These are phyloP conservation scores for Backusella psychrophila DNA, from an alignment of 192 early-diverging fungal species.

Conservation along the genomic window DNA sequence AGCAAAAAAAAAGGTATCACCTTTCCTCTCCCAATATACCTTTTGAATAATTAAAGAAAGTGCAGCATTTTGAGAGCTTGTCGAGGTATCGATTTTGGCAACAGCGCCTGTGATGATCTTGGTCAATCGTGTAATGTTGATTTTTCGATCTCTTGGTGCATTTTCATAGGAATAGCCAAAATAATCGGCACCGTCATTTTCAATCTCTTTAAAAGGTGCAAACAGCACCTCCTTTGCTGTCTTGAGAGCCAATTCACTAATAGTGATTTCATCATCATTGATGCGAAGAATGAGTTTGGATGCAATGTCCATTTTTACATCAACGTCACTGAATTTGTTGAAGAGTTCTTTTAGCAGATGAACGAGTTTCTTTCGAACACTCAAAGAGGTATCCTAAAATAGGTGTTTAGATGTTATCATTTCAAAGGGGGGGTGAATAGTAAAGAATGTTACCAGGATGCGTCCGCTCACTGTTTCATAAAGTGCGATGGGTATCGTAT, in stretches of 20 bases:
- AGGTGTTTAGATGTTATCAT: too few relatives aligned
- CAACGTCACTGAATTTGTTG: constrained; percentile 39
- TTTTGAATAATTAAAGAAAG: constrained; percentile 17
- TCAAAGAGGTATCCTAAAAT: constrained; percentile 78
- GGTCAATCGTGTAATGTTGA: constrained; percentile 8
- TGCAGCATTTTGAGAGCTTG: constrained; percentile 33
- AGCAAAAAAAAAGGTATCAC: too few relatives aligned
- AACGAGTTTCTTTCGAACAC: constrained; percentile 86
- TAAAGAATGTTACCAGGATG: constrained; percentile 50
- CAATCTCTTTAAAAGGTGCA: constrained; percentile 39
- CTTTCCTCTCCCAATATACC: neutral
- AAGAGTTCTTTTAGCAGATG: constrained; percentile 78
- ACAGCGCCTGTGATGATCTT: constrained; percentile 13
- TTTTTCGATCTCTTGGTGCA: constrained; percentile 4
- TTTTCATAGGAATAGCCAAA: constrained; percentile 15
- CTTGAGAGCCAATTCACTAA: constrained; percentile 66
- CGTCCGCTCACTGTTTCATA: constrained; percentile 79
- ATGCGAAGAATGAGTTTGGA: constrained; percentile 68
- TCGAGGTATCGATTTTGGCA: neutral
- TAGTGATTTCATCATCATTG: constrained; percentile 59
- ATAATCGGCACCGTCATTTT: constrained; percentile 5
- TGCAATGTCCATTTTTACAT: constrained; percentile 63
- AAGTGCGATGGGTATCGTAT: constrained; percentile 67
- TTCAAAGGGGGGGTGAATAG: neutral
- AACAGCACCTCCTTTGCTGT: constrained; percentile 75